Base-by-base conservation (phyloP, 768 basidiomycete genomes). In the Suillus variegatus region DNA sequence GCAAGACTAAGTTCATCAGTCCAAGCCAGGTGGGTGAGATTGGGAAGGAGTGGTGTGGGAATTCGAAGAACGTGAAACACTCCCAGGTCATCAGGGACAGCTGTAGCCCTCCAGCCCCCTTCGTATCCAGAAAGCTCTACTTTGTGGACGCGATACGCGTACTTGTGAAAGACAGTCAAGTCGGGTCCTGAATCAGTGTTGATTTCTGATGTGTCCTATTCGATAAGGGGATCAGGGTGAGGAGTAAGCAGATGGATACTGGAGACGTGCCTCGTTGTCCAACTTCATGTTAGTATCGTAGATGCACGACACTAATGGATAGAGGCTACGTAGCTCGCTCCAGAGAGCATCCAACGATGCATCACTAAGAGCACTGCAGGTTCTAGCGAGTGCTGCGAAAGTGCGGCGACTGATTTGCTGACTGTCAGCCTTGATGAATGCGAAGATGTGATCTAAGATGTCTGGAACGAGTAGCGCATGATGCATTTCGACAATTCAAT, bases 1-100 rank as follows among this genome's bases (percentile, higher is more conserved):
- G 38, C 14, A 16, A 41, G 40, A 18, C 57, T 40, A 10, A 58
- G 22, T 10, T 25, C 38, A 25, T 40, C 36, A 18, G 22, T 28
- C 57, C 57, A 58, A 40, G 40, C 57, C 16, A 58, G 14, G 22
- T 41, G 22, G 22, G 22, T 58, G 16, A 58, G 57, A 25, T 58
- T 58, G 5, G 57, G 57, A 38, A 58, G 57, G 38, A 58, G 22
- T 25, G 57, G 57, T 25, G 36, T 40, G 38, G 56, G 56, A 58
- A 58, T 22, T 40, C 25, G 38, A 40, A 40, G 56, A 40, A 40
- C 56, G 7, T 58, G 56, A 18, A 58, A 58, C 56, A 58, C 36
- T 25, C 56, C 56, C 22, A 58, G 38, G n/a, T 58, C 28, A 25
- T 36, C 61, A 52, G n/a, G 41, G 22, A 38, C 25, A 35, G 58